phyloP scores from a whole-genome alignment of 169 alveolate genomes.

The Perkinsus olseni region DNA sequence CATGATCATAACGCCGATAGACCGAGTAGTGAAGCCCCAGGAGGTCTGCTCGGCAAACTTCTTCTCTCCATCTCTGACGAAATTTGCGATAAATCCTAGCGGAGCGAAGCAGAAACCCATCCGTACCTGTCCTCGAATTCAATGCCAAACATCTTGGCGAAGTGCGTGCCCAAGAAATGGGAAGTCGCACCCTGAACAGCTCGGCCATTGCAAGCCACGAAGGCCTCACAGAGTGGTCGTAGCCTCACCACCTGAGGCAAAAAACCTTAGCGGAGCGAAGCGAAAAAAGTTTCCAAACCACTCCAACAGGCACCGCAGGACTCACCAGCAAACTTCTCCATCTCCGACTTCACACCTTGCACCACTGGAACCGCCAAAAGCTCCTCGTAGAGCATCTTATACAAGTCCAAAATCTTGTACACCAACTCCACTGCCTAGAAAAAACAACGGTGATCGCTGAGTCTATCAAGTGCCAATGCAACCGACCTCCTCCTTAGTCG shows the following conservation, averaged over 20 bases:
- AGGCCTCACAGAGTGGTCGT: constrained; percentile 95
- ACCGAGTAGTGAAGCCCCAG: constrained; percentile 99
- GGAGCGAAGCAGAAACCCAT: neutral
- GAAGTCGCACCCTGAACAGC: constrained; percentile 96
- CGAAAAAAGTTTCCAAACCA: no score
- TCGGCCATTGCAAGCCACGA: constrained; percentile 95
- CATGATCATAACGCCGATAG: constrained; percentile 83
- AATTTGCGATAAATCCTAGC: neutral
- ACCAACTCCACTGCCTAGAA: constrained; percentile 74
- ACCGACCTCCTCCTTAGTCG: constrained; percentile 83
- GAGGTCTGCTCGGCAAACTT: constrained; percentile 90
- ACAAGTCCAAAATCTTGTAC: constrained; percentile 72
- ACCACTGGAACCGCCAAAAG: constrained; percentile 95
- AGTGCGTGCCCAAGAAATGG: constrained; percentile 95
- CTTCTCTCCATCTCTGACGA: constrained; percentile 77
- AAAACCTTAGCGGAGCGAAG: neutral
- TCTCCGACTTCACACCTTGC: constrained; percentile 92
- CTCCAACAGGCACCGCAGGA: no score
- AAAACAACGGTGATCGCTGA: no score
- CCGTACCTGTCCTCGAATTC: constrained; percentile 58
- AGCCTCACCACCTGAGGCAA: constrained; percentile 57
- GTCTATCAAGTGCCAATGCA: no score
- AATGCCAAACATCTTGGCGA: constrained; percentile 95
- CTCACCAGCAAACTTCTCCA: constrained; percentile 97
- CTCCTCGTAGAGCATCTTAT: constrained; percentile 86